Evolutionary conservation across 176 grass and related monocot species (phyloP).

Genomic region (Oryza longistaminata): DNA sequence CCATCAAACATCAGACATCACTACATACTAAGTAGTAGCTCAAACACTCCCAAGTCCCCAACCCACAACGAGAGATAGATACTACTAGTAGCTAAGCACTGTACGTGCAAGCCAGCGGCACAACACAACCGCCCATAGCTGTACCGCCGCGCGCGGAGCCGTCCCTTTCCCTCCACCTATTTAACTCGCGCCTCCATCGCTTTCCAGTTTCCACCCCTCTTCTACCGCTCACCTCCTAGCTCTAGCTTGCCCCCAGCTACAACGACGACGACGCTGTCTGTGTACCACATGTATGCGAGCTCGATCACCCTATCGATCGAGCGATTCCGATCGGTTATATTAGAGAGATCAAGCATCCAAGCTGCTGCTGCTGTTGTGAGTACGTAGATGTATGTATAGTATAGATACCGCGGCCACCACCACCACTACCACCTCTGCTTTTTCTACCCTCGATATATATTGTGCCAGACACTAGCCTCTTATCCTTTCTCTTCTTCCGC

Average conservation of each 20-base stretch:
- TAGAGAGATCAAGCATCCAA: too few relatives aligned
- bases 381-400: neutral
- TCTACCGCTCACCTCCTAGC: neutral
- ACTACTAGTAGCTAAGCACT: too few relatives aligned
- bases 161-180: conserved; percentile 42
- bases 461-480: conserved; percentile 39
- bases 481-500: conserved; percentile 23
- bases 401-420: neutral
- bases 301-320: neutral
- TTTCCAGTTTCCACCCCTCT: neutral
- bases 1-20: too few relatives aligned
- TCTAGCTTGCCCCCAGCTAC: neutral
- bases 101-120: neutral
- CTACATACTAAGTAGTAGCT: neutral
- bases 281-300: neutral
- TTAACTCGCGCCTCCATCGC: conserved; percentile 49
- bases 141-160: conserved; percentile 24
- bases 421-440: neutral
- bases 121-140: conserved; percentile 27
- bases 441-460: conserved; percentile 39
- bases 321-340: neutral
- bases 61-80: neutral
- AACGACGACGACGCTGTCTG: neutral
- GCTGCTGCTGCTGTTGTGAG: too few relatives aligned
- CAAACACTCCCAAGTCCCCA: neutral